phyloP scores from a whole-genome alignment of 2,329 filamentous ascomycete genomes.

The Juglanconis juglandina region DNA sequence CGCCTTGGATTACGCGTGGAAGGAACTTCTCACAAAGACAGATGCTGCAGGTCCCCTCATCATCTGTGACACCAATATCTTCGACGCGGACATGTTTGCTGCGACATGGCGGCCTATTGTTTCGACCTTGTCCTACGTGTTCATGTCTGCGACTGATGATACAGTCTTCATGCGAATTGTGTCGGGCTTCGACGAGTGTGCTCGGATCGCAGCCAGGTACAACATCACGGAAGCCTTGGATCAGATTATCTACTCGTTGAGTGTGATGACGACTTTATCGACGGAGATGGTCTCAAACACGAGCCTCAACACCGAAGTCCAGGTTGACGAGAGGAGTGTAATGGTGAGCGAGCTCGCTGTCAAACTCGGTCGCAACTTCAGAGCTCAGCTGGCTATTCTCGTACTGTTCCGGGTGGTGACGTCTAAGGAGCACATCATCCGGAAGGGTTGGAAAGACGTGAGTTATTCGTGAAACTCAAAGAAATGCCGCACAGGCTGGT shows the following conservation, averaged over 20 bases:
- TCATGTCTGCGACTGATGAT: constrained; percentile 97
- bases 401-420: constrained; percentile 92
- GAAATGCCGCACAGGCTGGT: background rate
- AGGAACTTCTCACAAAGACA: constrained; percentile 84
- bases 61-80: constrained; percentile 86
- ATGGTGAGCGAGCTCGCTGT: constrained; percentile 99
- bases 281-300: constrained; percentile 76
- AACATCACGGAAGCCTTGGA: constrained; percentile 82
- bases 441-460: constrained; percentile 75
- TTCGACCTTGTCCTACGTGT: constrained; percentile 93
- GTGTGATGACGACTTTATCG: constrained; percentile 84
- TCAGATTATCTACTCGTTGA: constrained; percentile 85
- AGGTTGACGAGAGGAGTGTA: constrained; percentile 84
- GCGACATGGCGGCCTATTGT: constrained; percentile 94
- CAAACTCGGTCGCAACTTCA: constrained; percentile 88
- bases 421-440: constrained; percentile 75
- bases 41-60: constrained; percentile 70
- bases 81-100: constrained; percentile 95
- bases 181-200: constrained; percentile 93
- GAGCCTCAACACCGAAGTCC: constrained; percentile 88
- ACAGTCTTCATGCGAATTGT: constrained; percentile 91
- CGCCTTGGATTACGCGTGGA: constrained; percentile 97
- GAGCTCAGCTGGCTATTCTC: constrained; percentile 87
- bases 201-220: constrained; percentile 84
- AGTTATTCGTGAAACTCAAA: constrained; percentile 32